These are phyloP conservation scores for Xylariomycetidae sp. DNA, from an alignment of 2,329 filamentous ascomycete species.

Conservation along the genomic window DNA sequence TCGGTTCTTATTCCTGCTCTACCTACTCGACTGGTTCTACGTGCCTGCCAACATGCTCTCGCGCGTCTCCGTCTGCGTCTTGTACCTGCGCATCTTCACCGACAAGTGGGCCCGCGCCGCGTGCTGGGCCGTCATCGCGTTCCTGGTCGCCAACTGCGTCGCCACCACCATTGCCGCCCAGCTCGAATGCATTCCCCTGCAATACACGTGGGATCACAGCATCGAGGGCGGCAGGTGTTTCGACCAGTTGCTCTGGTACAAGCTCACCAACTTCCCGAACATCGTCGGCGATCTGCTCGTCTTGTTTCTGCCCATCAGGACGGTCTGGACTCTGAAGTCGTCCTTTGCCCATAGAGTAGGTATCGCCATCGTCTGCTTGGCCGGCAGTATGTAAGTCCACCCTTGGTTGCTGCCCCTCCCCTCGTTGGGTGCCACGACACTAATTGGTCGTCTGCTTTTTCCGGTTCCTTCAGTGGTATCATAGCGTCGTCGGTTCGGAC, in stretches of 20 bases:
- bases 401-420: no score
- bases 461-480: neutral
- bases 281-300: slow-evolving; percentile 52
- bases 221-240: neutral
- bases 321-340: slow-evolving; percentile 35
- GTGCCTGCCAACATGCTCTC: slow-evolving; percentile 3
- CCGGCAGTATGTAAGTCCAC: slow-evolving; percentile 4
- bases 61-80: slow-evolving; percentile 2
- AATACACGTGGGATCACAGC: neutral
- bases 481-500: slow-evolving; percentile 2
- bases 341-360: neutral
- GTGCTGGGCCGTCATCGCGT: slow-evolving; percentile 1
- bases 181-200: slow-evolving; percentile 1
- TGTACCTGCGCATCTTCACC: slow-evolving; percentile 2
- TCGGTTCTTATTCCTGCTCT: slow-evolving; percentile 1
- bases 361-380: neutral
- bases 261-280: slow-evolving; percentile 29
- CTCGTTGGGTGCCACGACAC: no score
- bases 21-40: slow-evolving; percentile 2
- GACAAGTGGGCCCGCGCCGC: slow-evolving; percentile 1
- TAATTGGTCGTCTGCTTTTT: neutral
- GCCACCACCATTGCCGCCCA: neutral
- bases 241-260: slow-evolving; percentile 1
- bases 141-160: slow-evolving; percentile 1
- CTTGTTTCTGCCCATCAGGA: slow-evolving; percentile 42